A percentile compares a stretch with the other conserved stretches of the same genome.
Conservation (phyloP, 1,139 yeast species). For the Nadsonia commutata region DNA sequence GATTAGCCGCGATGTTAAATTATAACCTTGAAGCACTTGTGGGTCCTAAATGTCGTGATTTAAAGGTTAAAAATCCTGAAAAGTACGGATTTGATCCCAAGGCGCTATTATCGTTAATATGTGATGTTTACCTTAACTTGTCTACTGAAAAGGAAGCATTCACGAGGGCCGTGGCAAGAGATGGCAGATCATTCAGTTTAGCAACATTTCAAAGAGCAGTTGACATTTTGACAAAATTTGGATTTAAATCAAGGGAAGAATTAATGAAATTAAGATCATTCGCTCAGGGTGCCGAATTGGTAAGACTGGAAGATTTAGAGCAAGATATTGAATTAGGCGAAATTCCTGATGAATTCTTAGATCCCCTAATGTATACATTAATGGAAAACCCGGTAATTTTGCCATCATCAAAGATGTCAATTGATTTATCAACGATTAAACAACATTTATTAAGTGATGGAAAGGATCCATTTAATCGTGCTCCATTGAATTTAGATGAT, state of each 20-base stretch:
- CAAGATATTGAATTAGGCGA: conserved; percentile 86
- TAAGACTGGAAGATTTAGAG: conserved; percentile 44
- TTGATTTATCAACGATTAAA: conserved; percentile 83
- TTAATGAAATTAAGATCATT: conserved; percentile 39
- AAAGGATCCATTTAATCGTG: conserved; percentile 92
- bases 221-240: conserved; percentile 42
- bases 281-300: conserved; percentile 47
- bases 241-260: conserved; percentile 39
- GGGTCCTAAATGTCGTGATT: conserved; percentile 84
- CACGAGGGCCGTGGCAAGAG: conserved; percentile 70
- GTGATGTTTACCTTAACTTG: conserved; percentile 64
- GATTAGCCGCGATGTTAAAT: conserved; percentile 90
- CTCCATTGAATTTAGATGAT: conserved; percentile 80
- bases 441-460: conserved; percentile 89
- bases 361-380: conserved; percentile 87
- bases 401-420: conserved; percentile 70
- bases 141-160: conserved; percentile 50
- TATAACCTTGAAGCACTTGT: conserved; percentile 81
- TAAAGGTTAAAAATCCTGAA: conserved; percentile 75
- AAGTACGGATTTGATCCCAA: conserved; percentile 76
- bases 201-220: conserved; percentile 57
- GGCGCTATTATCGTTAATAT: conserved; percentile 49
- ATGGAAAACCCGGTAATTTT: conserved; percentile 93
- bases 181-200: conserved; percentile 70
- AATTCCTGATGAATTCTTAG: conserved; percentile 89